Evolutionary conservation across 225 moss, liverwort and hornwort species (phyloP).

Genomic region (Lunularia cruciata): DNA sequence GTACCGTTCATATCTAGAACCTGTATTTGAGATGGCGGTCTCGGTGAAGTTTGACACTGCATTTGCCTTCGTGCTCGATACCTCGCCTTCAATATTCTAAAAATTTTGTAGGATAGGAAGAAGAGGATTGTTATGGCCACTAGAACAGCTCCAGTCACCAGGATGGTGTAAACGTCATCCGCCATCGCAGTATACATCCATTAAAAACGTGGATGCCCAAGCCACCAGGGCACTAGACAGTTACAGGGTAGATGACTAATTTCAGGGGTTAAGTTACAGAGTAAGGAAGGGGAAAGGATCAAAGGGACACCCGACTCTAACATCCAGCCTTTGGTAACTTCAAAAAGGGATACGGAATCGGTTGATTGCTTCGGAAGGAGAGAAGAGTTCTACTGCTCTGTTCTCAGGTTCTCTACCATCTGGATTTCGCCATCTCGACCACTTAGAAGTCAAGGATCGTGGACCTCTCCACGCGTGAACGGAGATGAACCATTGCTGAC

Average conservation of each 20-base stretch:
- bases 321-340: neutral
- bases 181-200: slow-evolving; percentile 41
- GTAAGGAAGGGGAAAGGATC: neutral
- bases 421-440: neutral
- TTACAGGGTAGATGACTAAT: neutral
- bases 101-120: slow-evolving; percentile 25
- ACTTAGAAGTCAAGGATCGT: no score
- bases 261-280: neutral
- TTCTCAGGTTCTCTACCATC: neutral
- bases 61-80: slow-evolving; percentile 37
- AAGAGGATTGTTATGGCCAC: slow-evolving; percentile 29
- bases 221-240: slow-evolving; percentile 13
- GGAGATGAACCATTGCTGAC: neutral
- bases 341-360: no score
- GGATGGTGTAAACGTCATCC: slow-evolving; percentile 38
- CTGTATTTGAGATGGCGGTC: slow-evolving; percentile 31
- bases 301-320: neutral
- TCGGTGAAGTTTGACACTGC: slow-evolving; percentile 43
- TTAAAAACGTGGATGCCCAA: slow-evolving; percentile 22
- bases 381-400: neutral
- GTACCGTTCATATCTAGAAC: slow-evolving; percentile 23
- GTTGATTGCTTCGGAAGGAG: neutral
- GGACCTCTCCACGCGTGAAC: no score
- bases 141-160: slow-evolving; percentile 38
- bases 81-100: slow-evolving; percentile 18